phyloP scores from a whole-genome alignment of 345 rosid species.

The Linum usitatissimum region DNA sequence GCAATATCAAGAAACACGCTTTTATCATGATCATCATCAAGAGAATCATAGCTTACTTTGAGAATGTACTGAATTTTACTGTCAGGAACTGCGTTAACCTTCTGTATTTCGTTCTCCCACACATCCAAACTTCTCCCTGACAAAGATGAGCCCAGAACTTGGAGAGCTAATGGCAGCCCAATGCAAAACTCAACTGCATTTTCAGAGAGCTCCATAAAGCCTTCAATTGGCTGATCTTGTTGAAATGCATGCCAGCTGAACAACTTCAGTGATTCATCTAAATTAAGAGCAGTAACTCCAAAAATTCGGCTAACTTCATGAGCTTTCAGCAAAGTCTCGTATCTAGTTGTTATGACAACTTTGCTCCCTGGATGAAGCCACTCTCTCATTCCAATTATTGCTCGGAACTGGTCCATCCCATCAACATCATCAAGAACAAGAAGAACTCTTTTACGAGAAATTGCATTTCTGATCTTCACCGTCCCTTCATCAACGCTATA shows the following conservation, averaged over 20 bases:
- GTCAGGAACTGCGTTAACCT: neutral
- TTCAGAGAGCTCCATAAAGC: conserved; percentile 13
- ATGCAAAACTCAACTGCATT: conserved; percentile 17
- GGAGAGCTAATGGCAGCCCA: conserved; percentile 32
- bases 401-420: neutral
- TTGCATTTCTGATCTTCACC: conserved; percentile 7
- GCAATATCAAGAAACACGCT: conserved; percentile 1
- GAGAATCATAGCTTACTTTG: conserved; percentile 5
- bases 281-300: neutral
- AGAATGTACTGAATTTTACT: conserved; percentile 1
- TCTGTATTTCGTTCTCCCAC: conserved; percentile 1
- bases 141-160: conserved; percentile 25
- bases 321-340: neutral
- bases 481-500: conserved; percentile 1
- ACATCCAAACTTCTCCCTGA: neutral
- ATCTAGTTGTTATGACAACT: conserved; percentile 7
- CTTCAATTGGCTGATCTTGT: conserved; percentile 8
- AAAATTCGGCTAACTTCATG: neutral
- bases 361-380: conserved; percentile 3
- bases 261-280: conserved; percentile 2
- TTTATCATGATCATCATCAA: conserved; percentile 5
- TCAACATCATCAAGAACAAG: conserved; percentile 12
- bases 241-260: conserved; percentile 11
- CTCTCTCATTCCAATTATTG: neutral
- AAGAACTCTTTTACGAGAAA: conserved; percentile 1